phyloP scores from a whole-genome alignment of 176 grass and related monocot genomes.

The Cenchrus americanus region DNA sequence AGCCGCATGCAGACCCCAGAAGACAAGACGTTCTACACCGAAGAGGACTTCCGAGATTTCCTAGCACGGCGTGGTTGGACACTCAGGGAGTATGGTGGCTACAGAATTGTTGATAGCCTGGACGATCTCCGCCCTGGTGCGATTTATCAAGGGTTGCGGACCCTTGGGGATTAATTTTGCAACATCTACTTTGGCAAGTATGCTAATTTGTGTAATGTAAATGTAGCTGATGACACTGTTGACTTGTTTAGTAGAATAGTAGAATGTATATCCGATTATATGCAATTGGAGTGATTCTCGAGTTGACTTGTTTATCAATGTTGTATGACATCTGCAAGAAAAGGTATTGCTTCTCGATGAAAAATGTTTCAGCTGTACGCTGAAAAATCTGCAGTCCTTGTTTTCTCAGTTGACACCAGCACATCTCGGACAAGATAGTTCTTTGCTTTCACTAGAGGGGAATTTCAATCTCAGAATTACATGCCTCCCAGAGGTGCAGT shows the following conservation, averaged over 20 bases:
- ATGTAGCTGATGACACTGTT: slow-evolving; percentile 17
- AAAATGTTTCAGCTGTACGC: background rate
- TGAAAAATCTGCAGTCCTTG: background rate
- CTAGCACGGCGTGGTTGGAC: slow-evolving; percentile 67
- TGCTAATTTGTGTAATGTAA: slow-evolving; percentile 8
- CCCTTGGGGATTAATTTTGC: slow-evolving; percentile 56
- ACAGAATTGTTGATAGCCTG: slow-evolving; percentile 67
- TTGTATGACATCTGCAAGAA: background rate
- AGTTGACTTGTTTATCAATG: background rate
- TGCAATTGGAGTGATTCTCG: background rate
- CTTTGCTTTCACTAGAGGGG: background rate
- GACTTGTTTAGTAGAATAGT: background rate
- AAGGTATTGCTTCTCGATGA: background rate
- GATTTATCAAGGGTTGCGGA: slow-evolving; percentile 71
- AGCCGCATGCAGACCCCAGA: slow-evolving; percentile 65
- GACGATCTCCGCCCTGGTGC: slow-evolving; percentile 74
- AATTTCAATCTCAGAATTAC: slow-evolving; percentile 7
- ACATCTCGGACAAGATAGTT: background rate
- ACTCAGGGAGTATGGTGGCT: slow-evolving; percentile 69
- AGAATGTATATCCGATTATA: background rate
- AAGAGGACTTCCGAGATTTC: slow-evolving; percentile 84
- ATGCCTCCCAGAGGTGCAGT: background rate
- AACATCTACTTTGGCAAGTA: background rate
- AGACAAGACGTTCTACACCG: slow-evolving; percentile 84
- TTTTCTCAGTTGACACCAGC: background rate